Conservation (phyloP, 148 eudicot species). For the Rhododendron ovatum region DNA sequence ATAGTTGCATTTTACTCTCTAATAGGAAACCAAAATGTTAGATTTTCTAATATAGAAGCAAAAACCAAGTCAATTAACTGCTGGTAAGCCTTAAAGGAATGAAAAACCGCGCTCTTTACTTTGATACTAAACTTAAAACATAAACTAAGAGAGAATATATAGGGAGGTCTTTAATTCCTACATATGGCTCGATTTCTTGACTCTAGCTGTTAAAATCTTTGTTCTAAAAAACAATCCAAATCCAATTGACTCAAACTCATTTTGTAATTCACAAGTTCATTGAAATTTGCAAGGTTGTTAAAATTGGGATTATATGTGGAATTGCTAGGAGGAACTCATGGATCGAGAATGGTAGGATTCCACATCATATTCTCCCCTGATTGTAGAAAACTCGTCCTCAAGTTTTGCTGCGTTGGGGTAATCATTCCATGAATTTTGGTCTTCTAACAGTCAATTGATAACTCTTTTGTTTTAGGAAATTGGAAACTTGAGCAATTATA, state of each 20-base stretch:
- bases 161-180: neutral
- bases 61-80: neutral
- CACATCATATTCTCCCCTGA: neutral
- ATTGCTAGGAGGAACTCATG: neutral
- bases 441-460: neutral
- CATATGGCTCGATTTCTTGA: neutral
- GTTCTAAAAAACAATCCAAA: neutral
- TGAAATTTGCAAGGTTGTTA: neutral
- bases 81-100: neutral
- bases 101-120: neutral
- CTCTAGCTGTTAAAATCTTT: neutral
- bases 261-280: neutral
- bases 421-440: neutral
- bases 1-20: neutral
- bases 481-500: neutral
- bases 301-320: neutral
- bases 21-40: neutral
- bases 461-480: neutral
- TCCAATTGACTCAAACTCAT: neutral
- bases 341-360: neutral
- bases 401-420: neutral
- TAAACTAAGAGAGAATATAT: neutral
- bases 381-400: neutral
- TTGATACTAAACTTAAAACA: neutral
- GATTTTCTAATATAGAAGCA: neutral